phyloP scores from a whole-genome alignment of 495 filamentous ascomycete genomes.

The Trichoderma gamsii region DNA sequence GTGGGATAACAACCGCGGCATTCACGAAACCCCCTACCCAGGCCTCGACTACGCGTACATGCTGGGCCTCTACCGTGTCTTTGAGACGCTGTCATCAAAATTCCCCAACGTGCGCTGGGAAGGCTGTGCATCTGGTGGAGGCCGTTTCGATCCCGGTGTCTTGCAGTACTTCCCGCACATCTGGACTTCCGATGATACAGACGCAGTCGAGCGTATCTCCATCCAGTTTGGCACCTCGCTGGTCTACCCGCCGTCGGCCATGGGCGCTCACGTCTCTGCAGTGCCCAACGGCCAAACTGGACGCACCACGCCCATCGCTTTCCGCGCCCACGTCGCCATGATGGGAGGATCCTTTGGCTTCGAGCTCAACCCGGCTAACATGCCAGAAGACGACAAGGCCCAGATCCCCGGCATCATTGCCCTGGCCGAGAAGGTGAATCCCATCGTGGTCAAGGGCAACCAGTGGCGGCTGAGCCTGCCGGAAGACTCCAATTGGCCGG shows the following conservation, averaged over 20 bases:
- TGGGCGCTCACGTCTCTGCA: slow-evolving; percentile 51
- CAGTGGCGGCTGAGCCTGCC: slow-evolving; percentile 47
- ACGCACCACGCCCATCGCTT: slow-evolving; percentile 41
- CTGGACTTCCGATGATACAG: slow-evolving; percentile 54
- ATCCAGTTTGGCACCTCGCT: slow-evolving; percentile 52
- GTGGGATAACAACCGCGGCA: slow-evolving; percentile 54
- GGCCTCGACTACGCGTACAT: slow-evolving; percentile 47
- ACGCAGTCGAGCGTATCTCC: slow-evolving; percentile 45
- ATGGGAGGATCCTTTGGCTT: slow-evolving; percentile 55
- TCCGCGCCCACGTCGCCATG: slow-evolving; percentile 51
- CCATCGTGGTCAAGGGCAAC: slow-evolving; percentile 44
- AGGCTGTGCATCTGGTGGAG: slow-evolving; percentile 52
- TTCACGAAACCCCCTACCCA: slow-evolving; percentile 46
- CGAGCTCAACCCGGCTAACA: slow-evolving; percentile 43
- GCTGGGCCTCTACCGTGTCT: slow-evolving; percentile 49
- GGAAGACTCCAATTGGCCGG: slow-evolving; percentile 50
- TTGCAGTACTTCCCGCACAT: slow-evolving; percentile 53
- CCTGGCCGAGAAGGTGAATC: slow-evolving; percentile 44
- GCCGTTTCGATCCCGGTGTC: slow-evolving; percentile 48
- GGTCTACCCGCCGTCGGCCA: slow-evolving; percentile 48
- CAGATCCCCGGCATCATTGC: slow-evolving; percentile 41
- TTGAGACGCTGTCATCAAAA: slow-evolving; percentile 44
- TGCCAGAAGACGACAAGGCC: slow-evolving; percentile 37
- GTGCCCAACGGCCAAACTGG: slow-evolving; percentile 48
- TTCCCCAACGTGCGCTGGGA: slow-evolving; percentile 53